phyloP scores from a whole-genome alignment of 2,329 filamentous ascomycete species.

The Simplicillium sp. region DNA sequence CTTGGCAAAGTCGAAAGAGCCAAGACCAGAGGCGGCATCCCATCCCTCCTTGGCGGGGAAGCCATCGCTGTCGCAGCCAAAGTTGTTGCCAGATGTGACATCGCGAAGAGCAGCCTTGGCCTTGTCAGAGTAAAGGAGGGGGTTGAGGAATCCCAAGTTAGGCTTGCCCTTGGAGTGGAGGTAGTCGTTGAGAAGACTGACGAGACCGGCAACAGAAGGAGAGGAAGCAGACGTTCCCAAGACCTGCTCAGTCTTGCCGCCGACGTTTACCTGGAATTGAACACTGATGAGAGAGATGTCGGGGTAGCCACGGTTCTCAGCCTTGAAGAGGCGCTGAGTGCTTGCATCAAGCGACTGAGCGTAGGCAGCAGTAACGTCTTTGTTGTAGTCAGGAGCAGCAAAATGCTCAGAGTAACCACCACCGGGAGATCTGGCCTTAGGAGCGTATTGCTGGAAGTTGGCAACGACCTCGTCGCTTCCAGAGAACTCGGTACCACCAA shows the following conservation, averaged over 20 bases:
- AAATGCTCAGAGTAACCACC: background rate
- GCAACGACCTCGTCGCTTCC: background rate
- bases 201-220: background rate
- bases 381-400: background rate
- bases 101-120: constrained; percentile 1
- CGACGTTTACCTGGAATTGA: background rate
- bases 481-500: constrained; percentile 34
- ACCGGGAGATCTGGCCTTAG: background rate
- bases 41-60: constrained; percentile 2
- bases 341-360: background rate
- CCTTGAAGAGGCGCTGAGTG: background rate
- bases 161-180: background rate
- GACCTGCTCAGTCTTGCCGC: background rate
- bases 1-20: constrained; percentile 2
- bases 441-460: background rate
- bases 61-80: constrained; percentile 1
- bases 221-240: background rate
- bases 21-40: constrained; percentile 4
- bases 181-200: background rate
- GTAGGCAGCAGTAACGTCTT: background rate
- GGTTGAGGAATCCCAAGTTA: background rate
- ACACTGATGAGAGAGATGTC: background rate
- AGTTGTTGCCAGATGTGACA: constrained; percentile 1
- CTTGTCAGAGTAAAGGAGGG: constrained; percentile 1
- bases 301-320: background rate